Percentiles rank a stretch among this genome's conserved stretches.
Conservation (phyloP, 495 filamentous ascomycete species). For the Penicillium manginii region DNA sequence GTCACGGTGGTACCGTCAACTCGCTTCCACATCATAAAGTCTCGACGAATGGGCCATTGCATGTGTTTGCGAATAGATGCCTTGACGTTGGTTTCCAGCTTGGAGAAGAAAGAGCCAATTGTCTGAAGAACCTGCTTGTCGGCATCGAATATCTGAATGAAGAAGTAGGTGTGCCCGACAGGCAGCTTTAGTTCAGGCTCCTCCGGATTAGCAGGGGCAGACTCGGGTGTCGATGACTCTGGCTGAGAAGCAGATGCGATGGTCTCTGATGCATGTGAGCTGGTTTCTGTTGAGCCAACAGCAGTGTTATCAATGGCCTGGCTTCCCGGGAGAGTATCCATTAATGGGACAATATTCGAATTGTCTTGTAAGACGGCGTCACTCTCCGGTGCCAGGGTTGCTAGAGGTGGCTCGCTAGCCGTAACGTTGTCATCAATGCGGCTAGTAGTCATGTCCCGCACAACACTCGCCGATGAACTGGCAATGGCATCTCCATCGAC, state of each 20-base stretch:
- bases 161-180: constrained; percentile 50
- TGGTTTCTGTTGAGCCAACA: constrained; percentile 4
- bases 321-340: neutral
- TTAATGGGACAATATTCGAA: constrained; percentile 14
- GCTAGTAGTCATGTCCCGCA: neutral
- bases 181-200: constrained; percentile 28
- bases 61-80: constrained; percentile 45
- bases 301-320: constrained; percentile 11
- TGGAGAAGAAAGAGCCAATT: constrained; percentile 56
- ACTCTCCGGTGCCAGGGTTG: constrained; percentile 18
- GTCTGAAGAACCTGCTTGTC: constrained; percentile 51
- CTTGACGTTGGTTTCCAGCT: constrained; percentile 49
- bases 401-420: constrained; percentile 3
- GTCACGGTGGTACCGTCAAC: constrained; percentile 44
- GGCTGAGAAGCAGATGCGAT: constrained; percentile 3
- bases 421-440: neutral
- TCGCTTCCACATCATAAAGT: constrained; percentile 52
- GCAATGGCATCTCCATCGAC: constrained; percentile 35
- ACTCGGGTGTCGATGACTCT: constrained; percentile 4
- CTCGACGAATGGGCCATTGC: constrained; percentile 39
- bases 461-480: constrained; percentile 33
- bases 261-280: constrained; percentile 4
- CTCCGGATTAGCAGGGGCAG: neutral
- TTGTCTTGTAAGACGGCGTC: constrained; percentile 15
- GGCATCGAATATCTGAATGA: constrained; percentile 55